These are phyloP conservation scores for Fraxinus americana DNA, from an alignment of 257 asterid genomes.

Conservation along the genomic window DNA sequence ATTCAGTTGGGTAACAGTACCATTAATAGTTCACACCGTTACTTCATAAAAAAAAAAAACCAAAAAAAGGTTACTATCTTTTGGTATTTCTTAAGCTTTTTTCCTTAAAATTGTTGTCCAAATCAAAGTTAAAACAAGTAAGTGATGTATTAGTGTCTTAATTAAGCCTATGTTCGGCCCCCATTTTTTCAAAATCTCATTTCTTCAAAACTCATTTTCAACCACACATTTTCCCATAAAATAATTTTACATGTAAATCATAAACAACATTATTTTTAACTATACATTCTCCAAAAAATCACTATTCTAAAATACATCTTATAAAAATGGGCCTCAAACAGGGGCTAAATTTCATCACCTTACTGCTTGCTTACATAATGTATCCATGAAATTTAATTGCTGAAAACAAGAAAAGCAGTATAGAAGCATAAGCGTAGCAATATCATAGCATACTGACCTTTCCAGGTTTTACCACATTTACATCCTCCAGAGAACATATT, in stretches of 20 bases:
- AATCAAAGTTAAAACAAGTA: not conserved
- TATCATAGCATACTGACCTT: conserved; percentile 59
- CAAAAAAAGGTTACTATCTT: not conserved
- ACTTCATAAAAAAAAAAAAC: not conserved
- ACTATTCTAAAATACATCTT: no score
- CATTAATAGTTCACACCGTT: not conserved
- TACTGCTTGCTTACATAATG: not conserved
- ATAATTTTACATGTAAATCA: no score
- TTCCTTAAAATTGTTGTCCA: conserved; percentile 2
- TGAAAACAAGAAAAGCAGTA: not conserved
- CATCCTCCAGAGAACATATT: conserved; percentile 87
- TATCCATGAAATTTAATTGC: not conserved
- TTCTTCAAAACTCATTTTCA: no score
- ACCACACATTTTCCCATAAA: no score
- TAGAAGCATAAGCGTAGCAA: conserved; percentile 14
- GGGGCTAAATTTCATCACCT: not conserved
- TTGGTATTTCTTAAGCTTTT: not conserved
- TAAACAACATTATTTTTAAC: no score
- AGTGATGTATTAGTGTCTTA: conserved; percentile 9
- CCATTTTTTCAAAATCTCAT: no score
- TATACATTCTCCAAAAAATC: no score
- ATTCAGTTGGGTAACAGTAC: not conserved
- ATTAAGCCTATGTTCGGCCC: no score
- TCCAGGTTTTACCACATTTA: conserved; percentile 59
- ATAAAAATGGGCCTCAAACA: no score